phyloP scores from a whole-genome alignment of 768 basidiomycete species.

The Boletus rubroflammeus region DNA sequence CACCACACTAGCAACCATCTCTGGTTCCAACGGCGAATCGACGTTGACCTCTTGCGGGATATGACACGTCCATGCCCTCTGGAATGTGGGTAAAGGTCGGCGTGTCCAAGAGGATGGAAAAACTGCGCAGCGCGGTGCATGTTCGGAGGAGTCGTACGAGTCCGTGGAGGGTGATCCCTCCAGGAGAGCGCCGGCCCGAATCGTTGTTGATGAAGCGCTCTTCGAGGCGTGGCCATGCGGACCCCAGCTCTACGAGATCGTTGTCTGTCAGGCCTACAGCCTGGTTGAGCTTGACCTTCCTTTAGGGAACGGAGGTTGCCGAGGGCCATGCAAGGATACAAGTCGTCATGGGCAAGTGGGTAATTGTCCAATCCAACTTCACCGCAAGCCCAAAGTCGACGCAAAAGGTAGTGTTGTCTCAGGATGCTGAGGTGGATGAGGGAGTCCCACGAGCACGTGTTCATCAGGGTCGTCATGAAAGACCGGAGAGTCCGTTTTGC shows the following conservation, averaged over 20 bases:
- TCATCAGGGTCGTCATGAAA: not conserved
- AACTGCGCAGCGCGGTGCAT: not conserved
- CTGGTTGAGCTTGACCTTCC: not conserved
- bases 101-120: not conserved
- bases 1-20: not conserved
- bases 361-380: too few relatives aligned
- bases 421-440: conserved; percentile 2
- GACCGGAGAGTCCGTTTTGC: not conserved
- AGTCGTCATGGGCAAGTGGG: not conserved
- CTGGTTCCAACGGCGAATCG: conserved; percentile 1
- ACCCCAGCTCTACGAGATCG: not conserved
- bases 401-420: not conserved
- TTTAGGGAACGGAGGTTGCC: not conserved
- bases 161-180: not conserved
- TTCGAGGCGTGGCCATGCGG: conserved; percentile 1
- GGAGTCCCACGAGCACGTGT: not conserved
- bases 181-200: not conserved
- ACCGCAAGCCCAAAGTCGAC: not conserved
- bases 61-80: conserved; percentile 1
- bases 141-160: conserved; percentile 3
- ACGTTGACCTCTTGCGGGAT: not conserved
- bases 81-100: not conserved
- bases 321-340: not conserved
- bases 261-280: not conserved
- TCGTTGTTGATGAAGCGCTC: not conserved